Evolutionary conservation across 139 green algal genomes (phyloP), one percentile per base, ranked within the genome.

Genomic region (Nannochloris sp.): DNA sequence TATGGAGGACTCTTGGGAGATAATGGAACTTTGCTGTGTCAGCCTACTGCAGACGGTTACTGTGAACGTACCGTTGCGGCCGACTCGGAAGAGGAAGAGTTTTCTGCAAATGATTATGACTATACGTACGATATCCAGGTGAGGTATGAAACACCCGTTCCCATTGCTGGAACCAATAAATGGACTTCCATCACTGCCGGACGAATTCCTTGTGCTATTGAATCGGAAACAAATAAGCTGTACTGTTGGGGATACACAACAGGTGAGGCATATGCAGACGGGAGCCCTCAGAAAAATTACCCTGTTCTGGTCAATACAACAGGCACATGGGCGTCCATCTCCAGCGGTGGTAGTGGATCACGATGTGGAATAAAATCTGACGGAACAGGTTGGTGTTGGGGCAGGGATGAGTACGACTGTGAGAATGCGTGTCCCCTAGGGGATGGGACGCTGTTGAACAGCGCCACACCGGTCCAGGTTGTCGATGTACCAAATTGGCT

Each of bases 211-310:
- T 64, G 58, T 31, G 58, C 20, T 30, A 25, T 64, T 14, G 58
- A 64, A 28, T 16, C n/a, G 3, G 25, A n/a, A 16, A 64, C 40
- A 29, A 12, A 6, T 28, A 26, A 25, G 12, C 20, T 28, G 14
- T 51, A 56, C 23, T 64, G 58, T 28, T 64, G 58, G 58, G 58
- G 58, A 51, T 64, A 64, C 25, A 64, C 58, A 20, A 64, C 25
- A 29, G 58, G 58, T n/a, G 58, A 64, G 25, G 58, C 58, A 2
- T 56, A 29, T 51, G 58, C 58, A 44, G 58, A 50, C 11, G 58
- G 58, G 14, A 44, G 20, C 23, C 58, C 58, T 49, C 40, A 56
- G 23, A 57, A n/a, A 25, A 64, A 64, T 51, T 28, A 17, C 9
- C 58, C 58, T 31, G 25, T 49, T 49, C 6, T 4, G 14, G 20